phyloP scores from a whole-genome alignment of 495 filamentous ascomycete genomes.

The Aspergillus steynii region DNA sequence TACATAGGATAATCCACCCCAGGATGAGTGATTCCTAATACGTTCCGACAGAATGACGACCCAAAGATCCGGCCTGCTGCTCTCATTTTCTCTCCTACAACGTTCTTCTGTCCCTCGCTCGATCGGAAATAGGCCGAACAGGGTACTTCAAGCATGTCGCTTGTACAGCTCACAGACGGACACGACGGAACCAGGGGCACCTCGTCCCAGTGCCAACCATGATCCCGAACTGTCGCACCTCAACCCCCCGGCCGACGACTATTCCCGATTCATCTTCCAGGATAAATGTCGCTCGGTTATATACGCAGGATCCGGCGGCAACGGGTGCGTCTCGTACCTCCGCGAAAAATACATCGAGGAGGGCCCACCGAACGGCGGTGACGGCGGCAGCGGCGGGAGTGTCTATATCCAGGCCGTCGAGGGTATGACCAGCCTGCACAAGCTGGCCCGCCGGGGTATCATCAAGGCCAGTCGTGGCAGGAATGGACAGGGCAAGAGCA shows the following conservation, averaged over 20 bases:
- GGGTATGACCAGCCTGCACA: conserved; percentile 89
- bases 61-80: neutral
- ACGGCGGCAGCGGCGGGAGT: conserved; percentile 88
- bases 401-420: conserved; percentile 93
- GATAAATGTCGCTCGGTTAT: conserved; percentile 79
- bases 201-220: conserved; percentile 18
- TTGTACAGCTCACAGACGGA: conserved; percentile 36
- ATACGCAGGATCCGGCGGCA: conserved; percentile 75
- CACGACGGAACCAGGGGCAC: conserved; percentile 11
- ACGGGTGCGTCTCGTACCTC: conserved; percentile 91
- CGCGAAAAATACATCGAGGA: conserved; percentile 83
- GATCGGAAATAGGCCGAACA: conserved; percentile 24
- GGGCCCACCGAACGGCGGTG: conserved; percentile 95
- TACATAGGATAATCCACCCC: neutral
- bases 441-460: conserved; percentile 74
- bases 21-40: neutral
- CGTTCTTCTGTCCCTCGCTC: conserved; percentile 34
- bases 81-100: neutral
- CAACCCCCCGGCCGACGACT: conserved; percentile 79
- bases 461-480: conserved; percentile 78
- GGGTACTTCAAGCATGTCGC: conserved; percentile 24
- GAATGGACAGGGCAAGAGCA: conserved; percentile 81
- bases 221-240: conserved; percentile 56
- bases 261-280: conserved; percentile 76
- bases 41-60: neutral